Evolutionary conservation across 371 early-diverging fungal species (phyloP), one percentile per base, ranked within the genome.

Genomic region (Mucor lusitanicus): DNA sequence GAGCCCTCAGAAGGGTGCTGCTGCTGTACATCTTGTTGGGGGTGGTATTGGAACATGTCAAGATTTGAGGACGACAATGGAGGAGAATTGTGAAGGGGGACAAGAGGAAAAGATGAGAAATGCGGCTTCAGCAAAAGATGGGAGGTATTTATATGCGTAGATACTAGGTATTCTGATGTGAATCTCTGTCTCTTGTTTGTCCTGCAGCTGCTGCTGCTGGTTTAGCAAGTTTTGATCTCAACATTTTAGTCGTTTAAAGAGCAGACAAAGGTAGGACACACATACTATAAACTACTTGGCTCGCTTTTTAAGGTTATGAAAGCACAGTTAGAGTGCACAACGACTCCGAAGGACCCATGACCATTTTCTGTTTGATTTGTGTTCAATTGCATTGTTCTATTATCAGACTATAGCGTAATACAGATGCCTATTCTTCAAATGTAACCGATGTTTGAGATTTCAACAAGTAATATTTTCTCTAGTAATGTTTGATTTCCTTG

Each of bases 271-370:
- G 64, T 64, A 32, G 42, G 44, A 55, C 64, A 32, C 8, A 32
- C 39, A 42, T 44, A n/a, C 64, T 56, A 30, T 64, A 40, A 27
- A 42, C 59, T 44, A 60, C 60, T 40, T 25, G 42, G 42, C 39
- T 59, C 27, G 11, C 11, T 37, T 37, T 42, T 60, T 60, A 27
- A 55, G 30, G 23, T 25, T 27, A 5, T 44, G 37, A 27, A 11
- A 28, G 11, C 32, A 53, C 27, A 27, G 27, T 53, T 53, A 15
- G 23, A 11, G 27, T 53, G 25, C 15, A 53, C 53, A 27, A 15
- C 3, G n/a, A 63, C 54, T 64, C 57, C 64, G 64, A 57, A 56
- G 42, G 33, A 33, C 64, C 64, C 64, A 56, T 64, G 64, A 64
- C 37, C 12, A 56, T 25, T 19, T 39, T 56, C 40, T 39, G 42